Conservation (phyloP, 1,284 basidiomycete genomes). For the Schizopora paradoxa region DNA sequence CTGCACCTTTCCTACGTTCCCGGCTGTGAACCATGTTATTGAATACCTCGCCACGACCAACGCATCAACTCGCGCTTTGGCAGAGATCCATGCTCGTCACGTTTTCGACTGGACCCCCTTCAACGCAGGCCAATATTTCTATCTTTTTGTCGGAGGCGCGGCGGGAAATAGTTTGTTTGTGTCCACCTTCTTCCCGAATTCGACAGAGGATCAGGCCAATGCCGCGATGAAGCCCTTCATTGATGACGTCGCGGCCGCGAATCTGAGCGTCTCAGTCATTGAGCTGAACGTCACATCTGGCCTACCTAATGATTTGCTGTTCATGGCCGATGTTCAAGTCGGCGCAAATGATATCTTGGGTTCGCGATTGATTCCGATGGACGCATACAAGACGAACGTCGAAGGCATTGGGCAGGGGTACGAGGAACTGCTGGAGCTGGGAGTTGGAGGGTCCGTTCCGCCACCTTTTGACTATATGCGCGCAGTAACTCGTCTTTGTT, state of each 20-base stretch:
- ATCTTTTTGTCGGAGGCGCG: slow-evolving; percentile 12
- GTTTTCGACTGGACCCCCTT: slow-evolving; percentile 31
- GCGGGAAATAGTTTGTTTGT: neutral
- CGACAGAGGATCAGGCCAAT: slow-evolving; percentile 18
- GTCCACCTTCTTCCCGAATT: slow-evolving; percentile 20
- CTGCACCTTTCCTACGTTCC: slow-evolving; percentile 29
- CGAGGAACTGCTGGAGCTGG: slow-evolving; percentile 9
- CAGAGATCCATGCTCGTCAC: slow-evolving; percentile 19
- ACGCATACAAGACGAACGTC: slow-evolving; percentile 17
- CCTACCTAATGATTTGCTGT: slow-evolving; percentile 22
- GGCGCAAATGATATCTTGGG: slow-evolving; percentile 21
- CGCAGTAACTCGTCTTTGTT: neutral
- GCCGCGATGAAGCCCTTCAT: slow-evolving; percentile 26
- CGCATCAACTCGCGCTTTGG: neutral
- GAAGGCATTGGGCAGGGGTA: slow-evolving; percentile 14
- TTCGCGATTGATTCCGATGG: slow-evolving; percentile 23
- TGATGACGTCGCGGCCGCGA: slow-evolving; percentile 18
- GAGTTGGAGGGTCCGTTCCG: slow-evolving; percentile 7
- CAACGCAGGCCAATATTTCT: slow-evolving; percentile 30
- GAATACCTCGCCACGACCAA: slow-evolving; percentile 10
- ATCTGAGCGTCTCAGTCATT: slow-evolving; percentile 6
- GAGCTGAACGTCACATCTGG: neutral
- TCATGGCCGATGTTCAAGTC: slow-evolving; percentile 17
- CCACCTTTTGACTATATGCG: neutral
- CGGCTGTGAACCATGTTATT: slow-evolving; percentile 20